A percentile compares a stretch with the other conserved stretches of the same genome.
phyloP scores from a whole-genome alignment of 1,139 yeast genomes.

The Casaregolazyma suthepensis region DNA sequence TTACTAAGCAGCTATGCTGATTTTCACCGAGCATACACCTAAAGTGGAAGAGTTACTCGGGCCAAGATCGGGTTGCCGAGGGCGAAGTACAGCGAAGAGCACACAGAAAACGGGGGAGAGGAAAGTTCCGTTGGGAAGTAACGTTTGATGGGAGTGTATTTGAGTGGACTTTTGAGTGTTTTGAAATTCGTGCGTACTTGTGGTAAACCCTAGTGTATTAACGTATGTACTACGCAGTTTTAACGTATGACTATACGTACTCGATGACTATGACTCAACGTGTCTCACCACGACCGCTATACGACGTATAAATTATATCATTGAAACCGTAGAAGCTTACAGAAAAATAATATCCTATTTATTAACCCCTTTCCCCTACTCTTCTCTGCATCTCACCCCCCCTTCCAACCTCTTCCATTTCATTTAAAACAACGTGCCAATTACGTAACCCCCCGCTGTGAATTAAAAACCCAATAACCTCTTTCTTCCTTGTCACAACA shows the following conservation, averaged over 20 bases:
- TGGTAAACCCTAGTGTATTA: no score
- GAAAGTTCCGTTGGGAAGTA: background rate
- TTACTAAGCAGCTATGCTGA: background rate
- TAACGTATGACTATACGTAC: no score
- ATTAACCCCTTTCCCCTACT: no score
- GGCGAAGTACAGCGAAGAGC: background rate
- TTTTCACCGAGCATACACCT: background rate
- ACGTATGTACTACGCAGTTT: no score
- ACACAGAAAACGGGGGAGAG: background rate
- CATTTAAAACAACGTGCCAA: background rate
- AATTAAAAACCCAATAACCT: background rate
- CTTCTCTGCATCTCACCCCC: background rate
- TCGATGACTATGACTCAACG: no score
- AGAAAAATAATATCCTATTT: no score
- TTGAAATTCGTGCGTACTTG: no score
- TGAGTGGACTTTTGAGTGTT: no score
- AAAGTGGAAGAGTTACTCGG: background rate
- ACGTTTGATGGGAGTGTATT: no score
- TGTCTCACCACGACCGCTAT: no score
- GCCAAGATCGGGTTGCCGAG: background rate
- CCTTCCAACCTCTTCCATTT: background rate
- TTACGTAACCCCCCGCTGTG: background rate
- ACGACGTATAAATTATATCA: no score
- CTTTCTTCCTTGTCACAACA: background rate
- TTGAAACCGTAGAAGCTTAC: no score